Evolutionary conservation across 495 filamentous ascomycete genomes (phyloP).

Genomic region (Oidiodendron maius): DNA sequence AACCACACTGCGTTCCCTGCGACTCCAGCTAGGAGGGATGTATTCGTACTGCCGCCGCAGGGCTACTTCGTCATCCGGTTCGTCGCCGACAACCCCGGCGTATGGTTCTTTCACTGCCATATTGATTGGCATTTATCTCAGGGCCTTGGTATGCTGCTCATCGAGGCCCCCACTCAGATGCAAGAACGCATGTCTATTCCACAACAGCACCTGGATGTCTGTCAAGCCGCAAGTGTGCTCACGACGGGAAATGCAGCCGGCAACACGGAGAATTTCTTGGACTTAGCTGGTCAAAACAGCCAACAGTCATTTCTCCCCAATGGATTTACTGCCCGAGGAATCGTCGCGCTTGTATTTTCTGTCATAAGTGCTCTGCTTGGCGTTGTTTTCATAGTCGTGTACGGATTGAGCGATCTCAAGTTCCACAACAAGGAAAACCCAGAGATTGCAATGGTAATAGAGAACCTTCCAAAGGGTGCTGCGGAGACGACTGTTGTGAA

Average conservation of each 20-base stretch:
- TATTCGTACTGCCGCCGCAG: conserved; percentile 40
- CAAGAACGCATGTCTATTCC: conserved; percentile 59
- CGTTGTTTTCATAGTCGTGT: conserved; percentile 59
- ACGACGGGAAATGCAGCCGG: conserved; percentile 70
- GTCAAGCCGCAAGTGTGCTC: conserved; percentile 41
- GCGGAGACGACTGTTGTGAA: not conserved
- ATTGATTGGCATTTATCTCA: conserved; percentile 75
- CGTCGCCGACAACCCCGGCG: conserved; percentile 64
- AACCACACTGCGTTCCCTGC: conserved; percentile 19
- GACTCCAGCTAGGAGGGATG: conserved; percentile 49
- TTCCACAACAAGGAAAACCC: not conserved
- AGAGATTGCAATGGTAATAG: not conserved
- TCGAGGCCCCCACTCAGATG: conserved; percentile 50
- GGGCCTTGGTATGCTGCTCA: conserved; percentile 62
- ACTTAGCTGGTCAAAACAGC: conserved; percentile 44
- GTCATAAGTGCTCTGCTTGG: conserved; percentile 60
- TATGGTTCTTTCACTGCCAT: conserved; percentile 80
- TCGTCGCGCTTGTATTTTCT: conserved; percentile 68
- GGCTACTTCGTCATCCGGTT: conserved; percentile 58
- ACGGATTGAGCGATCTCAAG: conserved; percentile 39
- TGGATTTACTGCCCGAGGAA: conserved; percentile 65
- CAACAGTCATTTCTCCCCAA: conserved; percentile 37
- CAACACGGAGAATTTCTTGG: conserved; percentile 54
- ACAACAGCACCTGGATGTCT: conserved; percentile 51
- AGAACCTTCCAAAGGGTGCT: not conserved